Percentiles rank a stretch among this genome's conserved stretches.
phyloP scores from a whole-genome alignment of 345 rosid species.

The Noccaea bulbosa region DNA sequence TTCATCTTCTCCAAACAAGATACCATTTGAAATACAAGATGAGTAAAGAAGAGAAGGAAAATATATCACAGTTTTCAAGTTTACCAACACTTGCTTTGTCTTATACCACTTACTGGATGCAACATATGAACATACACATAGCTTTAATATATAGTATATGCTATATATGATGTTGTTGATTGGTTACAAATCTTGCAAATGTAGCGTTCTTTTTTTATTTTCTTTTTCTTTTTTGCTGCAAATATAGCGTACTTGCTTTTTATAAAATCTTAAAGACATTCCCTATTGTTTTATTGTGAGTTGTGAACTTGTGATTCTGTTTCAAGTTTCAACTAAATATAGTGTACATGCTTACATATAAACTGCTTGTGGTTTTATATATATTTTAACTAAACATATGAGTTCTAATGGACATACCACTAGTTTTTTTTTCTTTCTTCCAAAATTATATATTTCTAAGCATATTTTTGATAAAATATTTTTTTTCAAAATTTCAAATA shows the following conservation, averaged over 20 bases:
- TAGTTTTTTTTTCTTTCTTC: background rate
- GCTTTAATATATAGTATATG: no score
- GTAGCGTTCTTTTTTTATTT: background rate
- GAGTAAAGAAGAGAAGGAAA: no score
- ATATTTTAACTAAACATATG: background rate
- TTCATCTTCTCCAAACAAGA: no score
- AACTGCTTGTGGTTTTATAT: background rate
- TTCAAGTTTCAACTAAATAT: no score
- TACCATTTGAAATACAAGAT: no score
- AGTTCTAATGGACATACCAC: constrained; percentile 4
- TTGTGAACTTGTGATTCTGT: background rate
- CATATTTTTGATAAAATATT: background rate
- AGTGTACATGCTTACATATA: no score
- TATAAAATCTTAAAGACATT: background rate
- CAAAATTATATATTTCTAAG: background rate
- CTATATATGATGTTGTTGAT: background rate
- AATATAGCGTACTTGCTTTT: background rate
- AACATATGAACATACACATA: no score
- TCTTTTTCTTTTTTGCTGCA: no score
- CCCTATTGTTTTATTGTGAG: background rate
- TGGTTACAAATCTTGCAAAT: background rate
- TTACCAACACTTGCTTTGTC: no score
- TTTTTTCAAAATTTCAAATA: background rate
- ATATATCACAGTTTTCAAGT: no score
- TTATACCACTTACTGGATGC: no score